A percentile compares a stretch with the other conserved stretches of the same genome.
Conservation (phyloP, 2,329 filamentous ascomycete species). For the Xylariaceae sp. region DNA sequence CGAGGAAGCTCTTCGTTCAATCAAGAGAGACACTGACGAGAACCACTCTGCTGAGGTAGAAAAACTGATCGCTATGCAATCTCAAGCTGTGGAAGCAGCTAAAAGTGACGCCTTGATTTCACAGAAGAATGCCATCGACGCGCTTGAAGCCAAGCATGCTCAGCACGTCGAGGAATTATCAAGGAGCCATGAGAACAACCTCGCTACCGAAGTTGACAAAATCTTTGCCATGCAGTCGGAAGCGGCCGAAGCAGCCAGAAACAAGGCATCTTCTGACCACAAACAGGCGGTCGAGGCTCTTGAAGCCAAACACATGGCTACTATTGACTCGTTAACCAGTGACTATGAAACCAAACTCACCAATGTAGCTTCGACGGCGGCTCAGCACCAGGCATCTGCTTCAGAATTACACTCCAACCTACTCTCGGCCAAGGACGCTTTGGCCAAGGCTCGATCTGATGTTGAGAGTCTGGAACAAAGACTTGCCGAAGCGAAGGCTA, state of each 20-base stretch:
- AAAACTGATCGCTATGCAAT: conserved; percentile 40
- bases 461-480: conserved; percentile 32
- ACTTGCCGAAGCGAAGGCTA: conserved; percentile 33
- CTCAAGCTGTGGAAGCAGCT: conserved; percentile 41
- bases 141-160: conserved; percentile 41
- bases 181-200: conserved; percentile 31
- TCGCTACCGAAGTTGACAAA: conserved; percentile 34
- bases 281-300: conserved; percentile 28
- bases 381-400: conserved; percentile 31
- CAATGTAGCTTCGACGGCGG: conserved; percentile 26
- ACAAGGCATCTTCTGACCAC: conserved; percentile 31
- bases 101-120: conserved; percentile 36
- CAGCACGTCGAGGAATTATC: conserved; percentile 45
- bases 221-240: conserved; percentile 38
- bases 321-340: conserved; percentile 43
- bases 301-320: conserved; percentile 39
- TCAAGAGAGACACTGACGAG: conserved; percentile 39
- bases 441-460: conserved; percentile 31
- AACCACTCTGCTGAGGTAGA: conserved; percentile 43
- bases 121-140: conserved; percentile 29
- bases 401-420: conserved; percentile 35
- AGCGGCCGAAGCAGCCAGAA: conserved; percentile 40
- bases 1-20: conserved; percentile 34
- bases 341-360: conserved; percentile 29
- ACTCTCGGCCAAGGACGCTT: conserved; percentile 30